phyloP scores from a whole-genome alignment of 768 basidiomycete species.

The Dendrothele bispora region DNA sequence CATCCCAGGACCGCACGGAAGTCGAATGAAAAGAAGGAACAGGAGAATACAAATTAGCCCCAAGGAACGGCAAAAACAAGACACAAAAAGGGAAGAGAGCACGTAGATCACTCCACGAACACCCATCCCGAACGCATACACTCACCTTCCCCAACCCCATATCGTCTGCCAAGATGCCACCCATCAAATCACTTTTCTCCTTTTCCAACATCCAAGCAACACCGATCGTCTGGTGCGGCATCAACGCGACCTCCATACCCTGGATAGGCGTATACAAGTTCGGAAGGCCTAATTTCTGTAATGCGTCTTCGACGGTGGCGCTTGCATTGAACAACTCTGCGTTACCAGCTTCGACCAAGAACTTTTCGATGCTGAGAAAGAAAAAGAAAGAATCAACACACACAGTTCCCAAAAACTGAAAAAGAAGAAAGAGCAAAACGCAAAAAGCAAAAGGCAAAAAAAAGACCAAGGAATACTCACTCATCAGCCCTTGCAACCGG shows the following conservation, averaged over 20 bases:
- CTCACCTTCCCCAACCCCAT: constrained; percentile 65
- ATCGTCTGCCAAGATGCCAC: constrained; percentile 52
- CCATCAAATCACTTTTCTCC: constrained; percentile 39
- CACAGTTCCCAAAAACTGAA: no score
- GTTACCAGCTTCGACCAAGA: constrained; percentile 55
- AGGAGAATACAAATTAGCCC: no score
- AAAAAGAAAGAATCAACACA: neutral
- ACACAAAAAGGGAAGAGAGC: neutral
- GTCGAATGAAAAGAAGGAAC: no score
- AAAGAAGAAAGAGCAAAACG: constrained; percentile 1
- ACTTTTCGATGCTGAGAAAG: constrained; percentile 47
- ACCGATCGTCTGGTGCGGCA: constrained; percentile 70
- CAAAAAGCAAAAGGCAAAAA: neutral
- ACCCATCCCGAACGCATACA: neutral
- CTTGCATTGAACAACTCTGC: constrained; percentile 60
- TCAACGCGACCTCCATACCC: constrained; percentile 58
- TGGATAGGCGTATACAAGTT: constrained; percentile 48
- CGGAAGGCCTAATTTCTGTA: constrained; percentile 52
- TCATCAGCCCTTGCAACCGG: constrained; percentile 50
- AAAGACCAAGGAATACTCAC: constrained; percentile 33
- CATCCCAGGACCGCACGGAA: no score
- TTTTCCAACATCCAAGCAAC: constrained; percentile 63
- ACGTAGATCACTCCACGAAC: no score
- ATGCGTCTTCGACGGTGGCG: constrained; percentile 55
- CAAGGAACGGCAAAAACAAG: neutral